These are phyloP conservation scores for Penicillium tannophilum DNA, from an alignment of 495 filamentous ascomycete species.

Conservation along the genomic window DNA sequence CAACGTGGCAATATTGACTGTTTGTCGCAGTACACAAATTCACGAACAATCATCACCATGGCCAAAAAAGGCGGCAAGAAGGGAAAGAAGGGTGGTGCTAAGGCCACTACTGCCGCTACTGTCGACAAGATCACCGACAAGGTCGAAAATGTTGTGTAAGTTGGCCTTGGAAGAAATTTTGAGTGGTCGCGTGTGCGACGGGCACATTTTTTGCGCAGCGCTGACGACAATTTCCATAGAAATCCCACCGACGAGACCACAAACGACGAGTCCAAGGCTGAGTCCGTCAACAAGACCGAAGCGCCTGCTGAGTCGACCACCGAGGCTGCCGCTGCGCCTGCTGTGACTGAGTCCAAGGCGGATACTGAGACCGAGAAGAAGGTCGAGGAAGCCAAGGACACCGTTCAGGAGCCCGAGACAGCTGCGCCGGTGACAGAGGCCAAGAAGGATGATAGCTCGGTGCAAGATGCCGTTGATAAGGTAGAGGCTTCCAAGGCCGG, in stretches of 20 bases:
- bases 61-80: slow-evolving; percentile 51
- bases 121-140: slow-evolving; percentile 36
- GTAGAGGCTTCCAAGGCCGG: slow-evolving; percentile 31
- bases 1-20: slow-evolving; percentile 16
- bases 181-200: slow-evolving; percentile 21
- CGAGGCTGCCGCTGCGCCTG: slow-evolving; percentile 24
- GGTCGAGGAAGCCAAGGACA: slow-evolving; percentile 18
- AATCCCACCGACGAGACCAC: slow-evolving; percentile 42
- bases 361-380: slow-evolving; percentile 17
- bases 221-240: slow-evolving; percentile 32
- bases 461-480: slow-evolving; percentile 32
- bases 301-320: slow-evolving; percentile 28
- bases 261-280: slow-evolving; percentile 8
- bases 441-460: slow-evolving; percentile 9
- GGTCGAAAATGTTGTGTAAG: slow-evolving; percentile 49
- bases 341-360: slow-evolving; percentile 19
- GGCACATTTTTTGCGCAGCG: background rate
- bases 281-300: slow-evolving; percentile 24
- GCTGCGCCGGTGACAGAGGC: slow-evolving; percentile 1
- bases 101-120: slow-evolving; percentile 33
- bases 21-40: slow-evolving; percentile 13
- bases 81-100: slow-evolving; percentile 39
- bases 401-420: slow-evolving; percentile 17
- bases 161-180: slow-evolving; percentile 16
- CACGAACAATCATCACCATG: slow-evolving; percentile 34